phyloP scores from a whole-genome alignment of 495 filamentous ascomycete species.

The Schizothecium vesticola region DNA sequence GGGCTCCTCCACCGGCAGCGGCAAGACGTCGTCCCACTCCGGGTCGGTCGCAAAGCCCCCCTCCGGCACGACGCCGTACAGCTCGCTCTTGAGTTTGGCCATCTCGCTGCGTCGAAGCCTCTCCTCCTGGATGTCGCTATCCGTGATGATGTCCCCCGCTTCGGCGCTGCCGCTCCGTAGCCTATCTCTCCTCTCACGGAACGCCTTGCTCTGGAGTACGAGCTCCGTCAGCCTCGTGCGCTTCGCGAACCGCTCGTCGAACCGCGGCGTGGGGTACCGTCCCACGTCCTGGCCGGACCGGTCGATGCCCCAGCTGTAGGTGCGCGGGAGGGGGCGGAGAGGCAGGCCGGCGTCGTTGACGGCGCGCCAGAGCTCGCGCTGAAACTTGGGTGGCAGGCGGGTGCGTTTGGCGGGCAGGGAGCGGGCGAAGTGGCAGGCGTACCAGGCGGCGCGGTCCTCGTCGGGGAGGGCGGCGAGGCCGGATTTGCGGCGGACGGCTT shows the following conservation, averaged over 20 bases:
- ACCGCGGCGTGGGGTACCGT: conserved; percentile 36
- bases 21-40: conserved; percentile 75
- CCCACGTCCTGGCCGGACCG: conserved; percentile 36
- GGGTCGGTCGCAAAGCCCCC: conserved; percentile 60
- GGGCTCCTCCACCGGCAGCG: conserved; percentile 81
- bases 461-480: conserved; percentile 33
- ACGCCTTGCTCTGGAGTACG: conserved; percentile 24
- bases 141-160: conserved; percentile 27
- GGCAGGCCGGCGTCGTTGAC: conserved; percentile 43
- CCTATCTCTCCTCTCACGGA: conserved; percentile 23
- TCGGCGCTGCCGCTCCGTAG: conserved; percentile 14
- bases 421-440: conserved; percentile 30
- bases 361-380: conserved; percentile 46
- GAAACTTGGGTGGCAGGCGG: conserved; percentile 34
- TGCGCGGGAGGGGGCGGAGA: conserved; percentile 25
- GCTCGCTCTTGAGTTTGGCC: conserved; percentile 33
- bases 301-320: conserved; percentile 39
- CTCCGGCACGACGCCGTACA: conserved; percentile 36
- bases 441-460: conserved; percentile 34
- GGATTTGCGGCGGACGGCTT: conserved; percentile 10
- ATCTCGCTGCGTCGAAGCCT: conserved; percentile 39
- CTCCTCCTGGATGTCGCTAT: conserved; percentile 43
- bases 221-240: conserved; percentile 25
- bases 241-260: conserved; percentile 28
- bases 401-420: conserved; percentile 18